Base-by-base conservation (phyloP, 305 asterid genomes). In the Fraxinus nigra region DNA sequence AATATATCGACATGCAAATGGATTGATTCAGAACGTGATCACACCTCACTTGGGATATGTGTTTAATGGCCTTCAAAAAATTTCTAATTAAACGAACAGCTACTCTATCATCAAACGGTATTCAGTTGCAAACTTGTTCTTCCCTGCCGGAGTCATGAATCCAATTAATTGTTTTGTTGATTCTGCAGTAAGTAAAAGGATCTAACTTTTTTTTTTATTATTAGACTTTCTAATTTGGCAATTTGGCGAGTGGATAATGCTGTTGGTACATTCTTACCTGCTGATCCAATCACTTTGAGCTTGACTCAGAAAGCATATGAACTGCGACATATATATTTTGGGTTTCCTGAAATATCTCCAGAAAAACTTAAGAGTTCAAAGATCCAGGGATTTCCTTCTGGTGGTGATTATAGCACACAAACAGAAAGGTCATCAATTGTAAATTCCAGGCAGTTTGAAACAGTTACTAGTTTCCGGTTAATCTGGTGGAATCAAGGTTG, bases 211-310 rank as follows among this genome's bases (percentile, higher is more conserved):
- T 67, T 81, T 85, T 87, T 88, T 83, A 85, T 16, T 70, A 3
- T n/a, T 85, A 95, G 98, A 87, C 82, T 65, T 82, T 87, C 93
- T 82, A 79, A 84, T 80, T 84, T 94, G 90, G 96, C 96, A 75
- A 93, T 95, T 87, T 95, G 99, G 99, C 95, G 99, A 76, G 98
- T 92, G 89, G 97, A 93, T 85, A 95, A 95, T 91, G 90, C 97
- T 48, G 72, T 86, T 85, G 98, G 98, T 80, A 87, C 98, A 61
- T 95, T 95, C 88, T 88, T 95, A 76, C 97, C 99, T 81, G 89
- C 98, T 74, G 95, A 90, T 85, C 93, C 93, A 51, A 85, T 82
- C 84, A 88, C 89, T 32, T 78, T 88, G 89, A 84, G 85, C 79
- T 84, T 87, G 88, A 82, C 89, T 79, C 88, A 86, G 70, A 90